Conservation (phyloP, 163 green algal genomes). For the Chlorella variabilis region DNA sequence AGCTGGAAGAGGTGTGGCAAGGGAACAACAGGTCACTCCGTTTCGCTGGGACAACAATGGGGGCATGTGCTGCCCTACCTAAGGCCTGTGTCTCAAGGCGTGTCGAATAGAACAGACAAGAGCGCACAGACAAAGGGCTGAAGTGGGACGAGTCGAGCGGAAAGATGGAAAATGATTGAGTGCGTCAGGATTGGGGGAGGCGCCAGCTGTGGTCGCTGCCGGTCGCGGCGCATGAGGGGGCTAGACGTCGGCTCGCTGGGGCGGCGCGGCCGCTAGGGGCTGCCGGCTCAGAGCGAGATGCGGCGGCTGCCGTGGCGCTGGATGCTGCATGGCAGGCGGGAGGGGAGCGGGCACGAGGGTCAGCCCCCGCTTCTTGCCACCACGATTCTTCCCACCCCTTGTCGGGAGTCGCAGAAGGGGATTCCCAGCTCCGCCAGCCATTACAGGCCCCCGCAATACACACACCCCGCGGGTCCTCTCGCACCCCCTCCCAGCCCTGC, state of each 20-base stretch:
- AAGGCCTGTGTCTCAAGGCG: slow-evolving; percentile 15
- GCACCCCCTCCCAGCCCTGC: no score
- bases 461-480: no score
- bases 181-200: neutral
- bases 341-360: neutral
- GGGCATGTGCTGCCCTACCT: slow-evolving; percentile 18
- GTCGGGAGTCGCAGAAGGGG: no score
- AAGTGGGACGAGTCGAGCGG: neutral
- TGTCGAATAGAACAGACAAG: neutral
- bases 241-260: no score
- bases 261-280: neutral
- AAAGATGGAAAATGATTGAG: neutral
- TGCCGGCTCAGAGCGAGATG: slow-evolving; percentile 31
- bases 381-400: no score
- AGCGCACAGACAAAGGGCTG: neutral
- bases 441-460: no score
- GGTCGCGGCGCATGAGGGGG: no score
- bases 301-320: slow-evolving; percentile 31
- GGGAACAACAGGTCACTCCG: no score
- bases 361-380: neutral
- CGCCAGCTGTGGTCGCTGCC: no score
- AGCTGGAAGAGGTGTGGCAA: no score
- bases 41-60: neutral
- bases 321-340: slow-evolving; percentile 8
- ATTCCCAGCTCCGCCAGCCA: no score